These are phyloP conservation scores for Lipomyces mesembrius DNA, from an alignment of 805 yeast genomes.

Conservation along the genomic window DNA sequence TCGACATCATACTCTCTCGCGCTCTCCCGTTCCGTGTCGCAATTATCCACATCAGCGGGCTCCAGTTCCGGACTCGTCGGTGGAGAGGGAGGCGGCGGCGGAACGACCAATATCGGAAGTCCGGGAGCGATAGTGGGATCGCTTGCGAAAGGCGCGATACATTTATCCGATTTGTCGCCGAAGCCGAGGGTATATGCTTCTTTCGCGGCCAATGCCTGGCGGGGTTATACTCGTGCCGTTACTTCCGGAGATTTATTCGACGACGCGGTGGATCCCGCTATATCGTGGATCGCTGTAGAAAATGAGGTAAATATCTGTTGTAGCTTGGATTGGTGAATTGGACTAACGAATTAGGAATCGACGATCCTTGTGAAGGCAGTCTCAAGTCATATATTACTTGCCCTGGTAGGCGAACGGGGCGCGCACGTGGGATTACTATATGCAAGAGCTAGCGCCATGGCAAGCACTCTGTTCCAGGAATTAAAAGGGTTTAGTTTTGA, in stretches of 20 bases:
- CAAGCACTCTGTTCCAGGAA: constrained; percentile 38
- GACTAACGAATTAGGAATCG: constrained; percentile 31
- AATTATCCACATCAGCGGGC: constrained; percentile 12
- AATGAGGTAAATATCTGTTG: constrained; percentile 34
- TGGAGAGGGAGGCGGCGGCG: not conserved
- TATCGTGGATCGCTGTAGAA: constrained; percentile 41
- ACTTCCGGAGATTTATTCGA: constrained; percentile 9
- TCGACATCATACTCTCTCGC: constrained; percentile 19
- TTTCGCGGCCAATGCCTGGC: constrained; percentile 37
- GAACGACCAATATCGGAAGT: not conserved
- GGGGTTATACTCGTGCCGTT: constrained; percentile 20
- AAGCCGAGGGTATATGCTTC: constrained; percentile 39
- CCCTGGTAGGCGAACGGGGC: constrained; percentile 41
- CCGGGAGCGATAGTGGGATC: constrained; percentile 5
- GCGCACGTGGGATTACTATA: constrained; percentile 41
- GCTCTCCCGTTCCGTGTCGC: constrained; percentile 34
- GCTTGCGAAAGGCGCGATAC: constrained; percentile 17
- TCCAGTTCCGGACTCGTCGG: constrained; percentile 1
- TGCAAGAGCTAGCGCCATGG: constrained; percentile 39
- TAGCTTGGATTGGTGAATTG: constrained; percentile 2
- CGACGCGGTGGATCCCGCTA: constrained; percentile 5
- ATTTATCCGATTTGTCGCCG: constrained; percentile 29
- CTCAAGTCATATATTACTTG: constrained; percentile 30
- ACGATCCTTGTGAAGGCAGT: constrained; percentile 26
- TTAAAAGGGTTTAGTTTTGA: constrained; percentile 38